Conservation (phyloP, 352 stramenopile species). For the Phytophthora capsici region DNA sequence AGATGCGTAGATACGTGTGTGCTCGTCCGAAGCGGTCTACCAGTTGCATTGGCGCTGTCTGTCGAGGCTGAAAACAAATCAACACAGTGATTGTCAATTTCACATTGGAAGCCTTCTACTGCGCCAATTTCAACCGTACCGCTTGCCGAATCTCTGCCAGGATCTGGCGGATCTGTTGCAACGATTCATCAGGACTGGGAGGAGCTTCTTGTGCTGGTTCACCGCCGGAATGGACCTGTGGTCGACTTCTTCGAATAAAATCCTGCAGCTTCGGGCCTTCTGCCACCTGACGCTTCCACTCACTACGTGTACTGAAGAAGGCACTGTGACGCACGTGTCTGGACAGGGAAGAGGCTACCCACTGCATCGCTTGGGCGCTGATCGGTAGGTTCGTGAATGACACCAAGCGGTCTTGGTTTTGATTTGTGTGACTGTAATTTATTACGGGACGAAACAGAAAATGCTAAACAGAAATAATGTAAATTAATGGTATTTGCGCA, state of each 20-base stretch:
- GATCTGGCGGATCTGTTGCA: slow-evolving; percentile 51
- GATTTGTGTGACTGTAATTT: neutral
- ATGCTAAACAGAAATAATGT: no score
- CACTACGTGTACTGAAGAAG: slow-evolving; percentile 22
- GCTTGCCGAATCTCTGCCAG: slow-evolving; percentile 42
- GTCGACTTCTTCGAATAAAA: slow-evolving; percentile 34
- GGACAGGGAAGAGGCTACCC: slow-evolving; percentile 1
- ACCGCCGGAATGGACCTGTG: neutral
- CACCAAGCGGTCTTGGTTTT: neutral
- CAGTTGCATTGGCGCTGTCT: slow-evolving; percentile 34
- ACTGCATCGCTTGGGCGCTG: slow-evolving; percentile 14
- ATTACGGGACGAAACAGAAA: neutral
- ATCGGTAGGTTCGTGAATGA: slow-evolving; percentile 2
- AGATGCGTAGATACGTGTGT: slow-evolving; percentile 97
- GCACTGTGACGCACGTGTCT: slow-evolving; percentile 6
- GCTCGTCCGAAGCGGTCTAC: slow-evolving; percentile 89
- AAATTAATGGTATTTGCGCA: neutral
- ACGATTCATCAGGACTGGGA: slow-evolving; percentile 26
- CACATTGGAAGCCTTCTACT: neutral
- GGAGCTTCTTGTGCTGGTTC: slow-evolving; percentile 2
- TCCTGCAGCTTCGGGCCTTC: slow-evolving; percentile 44
- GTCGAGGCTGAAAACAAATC: slow-evolving; percentile 11
- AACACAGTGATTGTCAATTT: neutral
- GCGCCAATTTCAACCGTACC: slow-evolving; percentile 14
- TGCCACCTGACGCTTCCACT: slow-evolving; percentile 44